phyloP scores from a whole-genome alignment of 805 yeast species.

The Yamadazyma ubonensis region DNA sequence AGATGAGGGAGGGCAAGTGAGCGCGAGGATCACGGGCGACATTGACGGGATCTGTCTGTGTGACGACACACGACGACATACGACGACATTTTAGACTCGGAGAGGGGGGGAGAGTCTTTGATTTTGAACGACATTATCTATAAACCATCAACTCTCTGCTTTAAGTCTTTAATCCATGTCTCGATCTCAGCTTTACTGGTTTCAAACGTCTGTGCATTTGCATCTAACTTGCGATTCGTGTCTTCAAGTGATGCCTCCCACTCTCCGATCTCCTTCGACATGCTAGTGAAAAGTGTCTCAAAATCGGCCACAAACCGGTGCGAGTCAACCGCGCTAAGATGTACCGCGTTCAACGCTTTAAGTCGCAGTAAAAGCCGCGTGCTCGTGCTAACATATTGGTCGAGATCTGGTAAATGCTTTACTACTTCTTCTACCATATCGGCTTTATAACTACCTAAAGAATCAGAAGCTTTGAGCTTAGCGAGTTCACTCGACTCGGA shows the following conservation, averaged over 20 bases:
- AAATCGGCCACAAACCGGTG: slow-evolving; percentile 24
- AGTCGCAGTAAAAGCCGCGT: slow-evolving; percentile 30
- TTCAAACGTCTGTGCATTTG: slow-evolving; percentile 22
- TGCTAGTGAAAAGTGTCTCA: slow-evolving; percentile 25
- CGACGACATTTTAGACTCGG: too few relatives aligned
- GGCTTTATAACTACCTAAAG: slow-evolving; percentile 5
- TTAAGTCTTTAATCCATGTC: slow-evolving; percentile 19
- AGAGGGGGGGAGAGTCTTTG: too few relatives aligned
- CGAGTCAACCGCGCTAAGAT: slow-evolving; percentile 30
- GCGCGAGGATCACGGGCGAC: slow-evolving; percentile 1
- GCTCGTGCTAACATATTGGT: slow-evolving; percentile 19
- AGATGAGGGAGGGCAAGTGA: slow-evolving; percentile 1
- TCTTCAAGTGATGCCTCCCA: slow-evolving; percentile 30
- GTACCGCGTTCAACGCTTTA: slow-evolving; percentile 31
- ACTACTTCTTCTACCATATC: slow-evolving; percentile 27
- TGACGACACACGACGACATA: too few relatives aligned
- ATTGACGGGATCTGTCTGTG: too few relatives aligned
- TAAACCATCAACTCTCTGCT: slow-evolving; percentile 3
- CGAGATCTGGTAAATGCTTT: slow-evolving; percentile 26
- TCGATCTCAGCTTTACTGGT: slow-evolving; percentile 22
- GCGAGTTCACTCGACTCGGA: slow-evolving; percentile 27
- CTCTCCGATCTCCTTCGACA: slow-evolving; percentile 24
- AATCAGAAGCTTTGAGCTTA: slow-evolving; percentile 6
- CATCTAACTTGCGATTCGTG: slow-evolving; percentile 24
- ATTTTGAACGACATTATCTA: too few relatives aligned